These are phyloP conservation scores for Chrysoporthe austroafricana DNA, from an alignment of 2,329 filamentous ascomycete species.

Conservation along the genomic window DNA sequence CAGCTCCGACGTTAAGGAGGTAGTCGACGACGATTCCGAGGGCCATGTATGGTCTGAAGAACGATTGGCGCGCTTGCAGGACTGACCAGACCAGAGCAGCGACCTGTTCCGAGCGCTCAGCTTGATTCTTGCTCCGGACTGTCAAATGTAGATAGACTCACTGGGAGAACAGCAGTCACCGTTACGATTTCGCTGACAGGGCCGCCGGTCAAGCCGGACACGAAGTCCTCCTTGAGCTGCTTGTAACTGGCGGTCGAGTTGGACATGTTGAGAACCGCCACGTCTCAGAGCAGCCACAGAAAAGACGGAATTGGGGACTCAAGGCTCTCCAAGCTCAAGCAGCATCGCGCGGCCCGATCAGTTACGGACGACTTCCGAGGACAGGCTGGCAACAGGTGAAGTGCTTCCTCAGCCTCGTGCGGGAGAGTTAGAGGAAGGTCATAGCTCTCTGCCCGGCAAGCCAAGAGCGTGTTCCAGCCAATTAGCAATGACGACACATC, in stretches of 20 bases:
- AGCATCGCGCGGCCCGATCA: constrained; percentile 29
- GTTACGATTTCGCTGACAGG: constrained; percentile 83
- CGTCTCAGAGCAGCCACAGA: constrained; percentile 20
- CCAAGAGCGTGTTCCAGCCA: neutral
- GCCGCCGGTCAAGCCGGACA: constrained; percentile 87
- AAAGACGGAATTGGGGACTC: constrained; percentile 1
- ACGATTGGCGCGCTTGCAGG: constrained; percentile 79
- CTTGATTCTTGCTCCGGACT: constrained; percentile 7
- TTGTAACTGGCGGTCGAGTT: constrained; percentile 71
- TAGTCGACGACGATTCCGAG: constrained; percentile 79
- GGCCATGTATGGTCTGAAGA: constrained; percentile 77
- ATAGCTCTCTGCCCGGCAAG: constrained; percentile 4
- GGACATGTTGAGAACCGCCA: constrained; percentile 31
- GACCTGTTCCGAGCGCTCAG: constrained; percentile 55
- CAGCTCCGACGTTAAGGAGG: constrained; percentile 79
- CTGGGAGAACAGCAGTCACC: constrained; percentile 83
- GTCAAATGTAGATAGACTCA: constrained; percentile 49
- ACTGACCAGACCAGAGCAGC: constrained; percentile 86
- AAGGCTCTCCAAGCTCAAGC: constrained; percentile 8
- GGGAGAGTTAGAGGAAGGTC: neutral
- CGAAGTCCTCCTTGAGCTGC: constrained; percentile 90
- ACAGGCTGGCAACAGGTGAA: constrained; percentile 27
- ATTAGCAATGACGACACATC: neutral
- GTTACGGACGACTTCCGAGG: constrained; percentile 16
- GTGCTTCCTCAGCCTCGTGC: constrained; percentile 29